Conservation (phyloP, 2,329 filamentous ascomycete species). For the Aureobasidium melanogenum region DNA sequence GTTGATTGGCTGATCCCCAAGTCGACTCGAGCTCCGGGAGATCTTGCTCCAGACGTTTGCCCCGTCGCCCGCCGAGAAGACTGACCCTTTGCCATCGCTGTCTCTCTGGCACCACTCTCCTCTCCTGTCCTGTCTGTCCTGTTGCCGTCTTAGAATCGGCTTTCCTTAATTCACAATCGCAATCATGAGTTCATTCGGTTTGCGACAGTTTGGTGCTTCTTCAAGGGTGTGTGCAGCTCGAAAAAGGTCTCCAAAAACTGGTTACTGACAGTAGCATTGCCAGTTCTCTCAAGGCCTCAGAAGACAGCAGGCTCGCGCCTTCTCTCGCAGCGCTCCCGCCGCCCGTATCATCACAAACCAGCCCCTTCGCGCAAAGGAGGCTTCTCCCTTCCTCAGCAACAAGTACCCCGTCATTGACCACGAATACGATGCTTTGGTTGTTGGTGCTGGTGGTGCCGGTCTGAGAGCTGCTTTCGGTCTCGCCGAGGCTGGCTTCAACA, state of each 20-base stretch:
- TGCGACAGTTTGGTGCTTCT: slow-evolving; percentile 26
- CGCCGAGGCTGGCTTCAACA: slow-evolving; percentile 83
- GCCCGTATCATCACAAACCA: slow-evolving; percentile 79
- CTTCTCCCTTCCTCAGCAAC: slow-evolving; percentile 72
- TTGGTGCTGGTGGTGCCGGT: slow-evolving; percentile 74
- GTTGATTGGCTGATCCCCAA: slow-evolving; percentile 3
- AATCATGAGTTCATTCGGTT: slow-evolving; percentile 27
- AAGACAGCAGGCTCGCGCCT: slow-evolving; percentile 53
- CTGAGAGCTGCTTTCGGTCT: slow-evolving; percentile 78
- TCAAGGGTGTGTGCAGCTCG: slow-evolving; percentile 20
- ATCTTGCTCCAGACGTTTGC: slow-evolving; percentile 5
- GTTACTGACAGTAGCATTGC: neutral
- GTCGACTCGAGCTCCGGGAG: neutral
- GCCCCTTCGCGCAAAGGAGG: slow-evolving; percentile 86
- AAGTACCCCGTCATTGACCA: slow-evolving; percentile 98
- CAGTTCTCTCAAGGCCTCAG: slow-evolving; percentile 21
- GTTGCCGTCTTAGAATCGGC: slow-evolving; percentile 5
- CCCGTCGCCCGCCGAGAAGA: neutral
- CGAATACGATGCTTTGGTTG: slow-evolving; percentile 96
- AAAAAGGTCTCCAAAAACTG: neutral
- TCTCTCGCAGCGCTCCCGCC: slow-evolving; percentile 77
- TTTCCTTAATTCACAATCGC: neutral
- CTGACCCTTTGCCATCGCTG: slow-evolving; percentile 1
- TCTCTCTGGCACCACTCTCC: neutral
- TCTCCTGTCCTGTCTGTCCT: neutral